A percentile compares a stretch with the other conserved stretches of the same genome.
Conservation (phyloP, 2,329 filamentous ascomycete species). For the Verticillium tricorpus region DNA sequence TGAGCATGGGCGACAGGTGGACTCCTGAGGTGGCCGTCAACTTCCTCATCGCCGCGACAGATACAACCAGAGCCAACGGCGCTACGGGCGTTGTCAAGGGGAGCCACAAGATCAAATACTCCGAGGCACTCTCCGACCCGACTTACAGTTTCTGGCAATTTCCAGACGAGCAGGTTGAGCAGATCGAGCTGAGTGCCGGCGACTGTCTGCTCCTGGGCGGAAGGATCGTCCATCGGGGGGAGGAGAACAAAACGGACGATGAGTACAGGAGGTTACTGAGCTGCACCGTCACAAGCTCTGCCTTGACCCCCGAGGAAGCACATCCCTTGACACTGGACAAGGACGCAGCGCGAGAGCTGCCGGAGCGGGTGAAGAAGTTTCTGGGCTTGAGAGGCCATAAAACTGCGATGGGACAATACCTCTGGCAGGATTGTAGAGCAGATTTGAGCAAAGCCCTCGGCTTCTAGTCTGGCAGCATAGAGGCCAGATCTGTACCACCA, state of each 20-base stretch:
- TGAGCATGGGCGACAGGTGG: conserved; percentile 1
- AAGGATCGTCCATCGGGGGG: conserved; percentile 8
- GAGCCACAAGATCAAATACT: conserved; percentile 1
- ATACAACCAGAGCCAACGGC: conserved; percentile 14
- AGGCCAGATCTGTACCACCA: no score
- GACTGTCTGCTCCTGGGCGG: conserved; percentile 9
- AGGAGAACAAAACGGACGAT: conserved; percentile 7
- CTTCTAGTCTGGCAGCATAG: neutral
- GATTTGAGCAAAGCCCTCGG: neutral
- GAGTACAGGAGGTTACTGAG: conserved; percentile 7
- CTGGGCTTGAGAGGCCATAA: conserved; percentile 4
- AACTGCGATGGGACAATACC: conserved; percentile 1
- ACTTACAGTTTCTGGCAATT: conserved; percentile 1
- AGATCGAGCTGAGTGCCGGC: conserved; percentile 8
- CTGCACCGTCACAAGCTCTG: conserved; percentile 8
- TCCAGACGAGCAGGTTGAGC: conserved; percentile 9
- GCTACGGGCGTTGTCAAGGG: conserved; percentile 14
- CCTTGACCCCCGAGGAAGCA: conserved; percentile 8
- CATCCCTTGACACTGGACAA: conserved; percentile 4
- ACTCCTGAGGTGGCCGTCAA: conserved; percentile 10
- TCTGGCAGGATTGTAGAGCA: conserved; percentile 5
- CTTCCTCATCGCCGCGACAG: conserved; percentile 14
- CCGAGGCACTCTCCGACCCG: neutral
- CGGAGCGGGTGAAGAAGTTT: conserved; percentile 9
- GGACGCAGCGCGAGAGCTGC: neutral